Evolutionary conservation across 768 basidiomycete genomes (phyloP).

Genomic region (Clavaria fumosa): DNA sequence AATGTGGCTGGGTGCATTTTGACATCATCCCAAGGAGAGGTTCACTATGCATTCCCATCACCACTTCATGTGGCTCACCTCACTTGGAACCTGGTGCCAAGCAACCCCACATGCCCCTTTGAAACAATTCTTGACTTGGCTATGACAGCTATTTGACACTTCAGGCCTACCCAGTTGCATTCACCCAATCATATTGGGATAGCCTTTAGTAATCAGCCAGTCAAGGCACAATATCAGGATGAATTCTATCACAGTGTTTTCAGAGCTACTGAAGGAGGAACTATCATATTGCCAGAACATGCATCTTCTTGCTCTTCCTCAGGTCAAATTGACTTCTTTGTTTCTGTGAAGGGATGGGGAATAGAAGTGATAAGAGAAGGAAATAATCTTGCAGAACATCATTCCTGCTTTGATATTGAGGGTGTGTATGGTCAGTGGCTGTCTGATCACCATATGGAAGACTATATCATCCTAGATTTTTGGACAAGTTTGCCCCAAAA

Average conservation of each 20-base stretch:
- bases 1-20: slow-evolving; percentile 4
- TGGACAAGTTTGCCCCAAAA: slow-evolving; percentile 8
- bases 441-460: slow-evolving; percentile 5
- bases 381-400: slow-evolving; percentile 6
- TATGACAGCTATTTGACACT: slow-evolving; percentile 2
- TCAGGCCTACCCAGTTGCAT: slow-evolving; percentile 3
- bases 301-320: not conserved
- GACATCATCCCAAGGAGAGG: not conserved
- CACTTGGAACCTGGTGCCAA: slow-evolving; percentile 3
- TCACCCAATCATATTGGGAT: not conserved
- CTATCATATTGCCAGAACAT: slow-evolving; percentile 4
- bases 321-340: slow-evolving; percentile 11
- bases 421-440: slow-evolving; percentile 8
- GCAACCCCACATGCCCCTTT: not conserved
- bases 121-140: slow-evolving; percentile 4
- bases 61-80: slow-evolving; percentile 2
- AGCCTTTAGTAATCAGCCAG: slow-evolving; percentile 4
- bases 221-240: slow-evolving; percentile 9
- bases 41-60: slow-evolving; percentile 4
- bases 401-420: slow-evolving; percentile 6
- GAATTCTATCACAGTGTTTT: slow-evolving; percentile 5
- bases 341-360: slow-evolving; percentile 10
- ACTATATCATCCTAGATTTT: slow-evolving; percentile 11
- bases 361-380: slow-evolving; percentile 10
- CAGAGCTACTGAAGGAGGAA: not conserved